Evolutionary conservation across 371 early-diverging fungal species (phyloP).

Genomic region (Mycotypha africana): DNA sequence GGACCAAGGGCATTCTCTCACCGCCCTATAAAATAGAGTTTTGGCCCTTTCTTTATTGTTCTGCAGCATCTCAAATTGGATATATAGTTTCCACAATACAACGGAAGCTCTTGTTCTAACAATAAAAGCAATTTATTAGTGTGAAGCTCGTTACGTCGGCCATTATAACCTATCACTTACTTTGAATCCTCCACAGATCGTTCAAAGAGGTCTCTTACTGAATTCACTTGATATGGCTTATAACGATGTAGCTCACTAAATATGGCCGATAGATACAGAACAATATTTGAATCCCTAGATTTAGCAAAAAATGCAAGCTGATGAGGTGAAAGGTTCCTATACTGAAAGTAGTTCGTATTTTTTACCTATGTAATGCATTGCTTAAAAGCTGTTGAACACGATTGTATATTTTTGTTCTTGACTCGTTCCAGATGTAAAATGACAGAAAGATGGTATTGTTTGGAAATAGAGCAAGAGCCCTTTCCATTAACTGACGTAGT

Average conservation of each 20-base stretch:
- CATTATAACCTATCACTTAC: no score
- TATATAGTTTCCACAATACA: constrained; percentile 56
- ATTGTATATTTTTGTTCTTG: constrained; percentile 57
- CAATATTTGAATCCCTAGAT: constrained; percentile 45
- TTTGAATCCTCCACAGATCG: constrained; percentile 46
- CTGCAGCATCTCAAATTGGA: constrained; percentile 50
- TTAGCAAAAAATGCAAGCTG: no score
- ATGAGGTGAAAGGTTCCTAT: no score
- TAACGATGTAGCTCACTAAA: constrained; percentile 60
- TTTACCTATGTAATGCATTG: constrained; percentile 32
- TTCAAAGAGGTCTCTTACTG: constrained; percentile 58
- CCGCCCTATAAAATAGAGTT: constrained; percentile 49
- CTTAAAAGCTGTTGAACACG: constrained; percentile 54
- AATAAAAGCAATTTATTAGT: background rate
- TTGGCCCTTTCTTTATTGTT: constrained; percentile 37
- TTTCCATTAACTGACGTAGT: constrained; percentile 43
- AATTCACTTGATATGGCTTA: constrained; percentile 46
- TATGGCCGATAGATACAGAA: constrained; percentile 57
- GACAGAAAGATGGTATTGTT: constrained; percentile 54
- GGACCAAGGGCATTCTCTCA: constrained; percentile 69
- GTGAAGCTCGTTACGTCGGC: no score
- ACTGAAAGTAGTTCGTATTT: no score
- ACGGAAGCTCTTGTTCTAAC: constrained; percentile 43
- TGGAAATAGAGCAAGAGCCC: constrained; percentile 47
- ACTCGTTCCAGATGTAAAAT: constrained; percentile 64